Evolutionary conservation across 2,329 filamentous ascomycete genomes (phyloP), one percentile per base, ranked within the genome.

Genomic region (Fusarium veterinarium): DNA sequence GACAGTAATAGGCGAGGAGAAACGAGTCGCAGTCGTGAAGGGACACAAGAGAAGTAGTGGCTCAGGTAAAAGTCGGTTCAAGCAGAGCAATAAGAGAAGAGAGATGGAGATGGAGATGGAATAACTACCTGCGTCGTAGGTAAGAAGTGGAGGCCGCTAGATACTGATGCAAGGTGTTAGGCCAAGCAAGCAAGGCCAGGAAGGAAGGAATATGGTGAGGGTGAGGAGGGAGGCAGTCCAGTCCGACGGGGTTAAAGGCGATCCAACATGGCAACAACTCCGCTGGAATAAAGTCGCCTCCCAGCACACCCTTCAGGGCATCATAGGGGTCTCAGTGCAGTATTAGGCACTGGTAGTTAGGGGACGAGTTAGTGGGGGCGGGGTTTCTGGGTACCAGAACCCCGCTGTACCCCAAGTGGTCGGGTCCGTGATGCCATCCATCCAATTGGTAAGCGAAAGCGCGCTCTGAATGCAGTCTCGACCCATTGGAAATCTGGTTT

Each of bases 91-190:
- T 13, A 58, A 57, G 49, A 49, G 57, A 51, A 37, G 53, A 69
- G 60, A 48, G 38, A 41, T 64, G 48, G 44, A 60, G 41, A 71
- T 71, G 62, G 55, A 60, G 41, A 71, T 71, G 62, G 55, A 74
- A 61, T 55, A 58, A 63, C 52, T 59, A 60, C 60, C 28, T 60
- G 55, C 33, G 64, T 71, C 44, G 61, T 59, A 49, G 66, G 61
- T 66, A 49, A 53, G 67, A 58, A 72, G 71, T 71, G 64, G 65
- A 69, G 67, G 73, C 55, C 60, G 65, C 57, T 69, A 62, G 64
- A 65, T 53, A 62, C 40, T 33, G 40, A 46, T 44, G 40, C 28
- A 44, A 65, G 44, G 60, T 64, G 49, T 44, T 44, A 53, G 40
- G 42, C 42, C 55, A 63, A 60, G 60, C n/a, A 42, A 42, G 60